Conservation (phyloP, 2,329 filamentous ascomycete genomes). For the Bipolaris sorokiniana region DNA sequence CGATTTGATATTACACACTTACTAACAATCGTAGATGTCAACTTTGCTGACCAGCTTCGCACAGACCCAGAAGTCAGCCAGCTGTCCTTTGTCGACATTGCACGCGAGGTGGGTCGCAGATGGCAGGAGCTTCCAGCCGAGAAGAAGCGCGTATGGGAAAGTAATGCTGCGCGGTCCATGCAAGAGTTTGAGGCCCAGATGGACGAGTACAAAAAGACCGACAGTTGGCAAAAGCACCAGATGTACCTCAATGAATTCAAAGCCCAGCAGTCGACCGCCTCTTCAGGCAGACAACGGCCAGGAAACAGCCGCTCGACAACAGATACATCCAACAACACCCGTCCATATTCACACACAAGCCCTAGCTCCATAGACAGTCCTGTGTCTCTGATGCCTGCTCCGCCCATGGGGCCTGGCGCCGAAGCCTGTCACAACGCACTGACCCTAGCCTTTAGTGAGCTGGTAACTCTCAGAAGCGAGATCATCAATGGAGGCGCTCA, state of each 20-base stretch:
- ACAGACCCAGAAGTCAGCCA: slow-evolving; percentile 44
- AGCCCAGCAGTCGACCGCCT: slow-evolving; percentile 31
- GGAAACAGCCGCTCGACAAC: slow-evolving; percentile 30
- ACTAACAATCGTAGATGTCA: slow-evolving; percentile 44
- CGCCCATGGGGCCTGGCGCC: slow-evolving; percentile 27
- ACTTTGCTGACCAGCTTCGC: slow-evolving; percentile 50
- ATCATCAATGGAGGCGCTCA: slow-evolving; percentile 33
- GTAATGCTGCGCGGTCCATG: slow-evolving; percentile 47
- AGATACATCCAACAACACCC: slow-evolving; percentile 32
- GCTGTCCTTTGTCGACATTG: slow-evolving; percentile 50
- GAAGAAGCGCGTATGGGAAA: slow-evolving; percentile 48
- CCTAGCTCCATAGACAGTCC: slow-evolving; percentile 42
- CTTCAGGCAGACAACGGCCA: slow-evolving; percentile 26
- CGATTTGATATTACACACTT: neutral
- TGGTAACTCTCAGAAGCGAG: slow-evolving; percentile 41
- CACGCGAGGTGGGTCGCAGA: slow-evolving; percentile 46
- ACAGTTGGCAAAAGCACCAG: slow-evolving; percentile 47
- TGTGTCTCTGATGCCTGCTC: slow-evolving; percentile 26
- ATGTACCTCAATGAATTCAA: slow-evolving; percentile 46
- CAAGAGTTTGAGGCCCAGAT: slow-evolving; percentile 49
- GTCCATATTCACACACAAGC: slow-evolving; percentile 34
- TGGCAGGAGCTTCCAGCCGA: slow-evolving; percentile 48
- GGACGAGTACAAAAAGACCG: slow-evolving; percentile 50
- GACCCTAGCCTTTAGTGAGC: slow-evolving; percentile 44
- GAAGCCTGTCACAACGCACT: slow-evolving; percentile 46